Evolutionary conservation across 2,329 filamentous ascomycete species (phyloP).

Genomic region (Blastomyces gilchristii): DNA sequence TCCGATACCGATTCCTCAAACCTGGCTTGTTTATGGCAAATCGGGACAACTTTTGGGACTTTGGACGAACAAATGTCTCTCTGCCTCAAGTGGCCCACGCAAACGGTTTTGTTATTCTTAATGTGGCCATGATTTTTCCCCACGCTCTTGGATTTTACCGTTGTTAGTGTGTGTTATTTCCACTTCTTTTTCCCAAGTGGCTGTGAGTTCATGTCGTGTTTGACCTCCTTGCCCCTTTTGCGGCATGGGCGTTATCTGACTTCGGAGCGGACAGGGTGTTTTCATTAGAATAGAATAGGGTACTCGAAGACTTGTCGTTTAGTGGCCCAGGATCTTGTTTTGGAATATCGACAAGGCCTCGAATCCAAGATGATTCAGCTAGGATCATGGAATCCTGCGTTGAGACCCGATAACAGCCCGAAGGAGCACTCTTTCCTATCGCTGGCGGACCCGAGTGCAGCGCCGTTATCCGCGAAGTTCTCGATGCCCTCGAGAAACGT

Average conservation of each 20-base stretch:
- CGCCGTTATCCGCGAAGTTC: background rate
- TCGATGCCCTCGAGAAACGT: background rate
- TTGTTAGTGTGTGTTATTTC: conserved; percentile 7
- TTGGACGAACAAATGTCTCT: background rate
- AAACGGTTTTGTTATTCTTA: background rate
- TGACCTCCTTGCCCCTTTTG: conserved; percentile 4
- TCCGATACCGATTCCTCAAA: background rate
- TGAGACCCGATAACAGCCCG: conserved; percentile 35
- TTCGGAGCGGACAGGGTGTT: background rate
- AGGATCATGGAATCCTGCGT: conserved; percentile 47
- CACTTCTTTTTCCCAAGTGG: background rate
- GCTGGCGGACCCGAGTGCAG: background rate
- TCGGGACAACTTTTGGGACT: background rate
- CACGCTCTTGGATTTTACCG: conserved; percentile 4
- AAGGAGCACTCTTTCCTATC: background rate
- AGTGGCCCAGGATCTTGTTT: conserved; percentile 10
- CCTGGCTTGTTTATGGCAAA: background rate
- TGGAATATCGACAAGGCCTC: conserved; percentile 4
- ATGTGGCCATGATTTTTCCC: conserved; percentile 10
- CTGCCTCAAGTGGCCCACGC: background rate
- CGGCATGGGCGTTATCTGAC: background rate
- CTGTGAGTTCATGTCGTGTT: background rate
- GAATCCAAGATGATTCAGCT: conserved; percentile 12
- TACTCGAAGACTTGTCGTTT: background rate
- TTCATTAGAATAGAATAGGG: background rate